A percentile compares a stretch with the other conserved stretches of the same genome.
Conservation (phyloP, 2,329 filamentous ascomycete species). For the Fusarium mangiferae region DNA sequence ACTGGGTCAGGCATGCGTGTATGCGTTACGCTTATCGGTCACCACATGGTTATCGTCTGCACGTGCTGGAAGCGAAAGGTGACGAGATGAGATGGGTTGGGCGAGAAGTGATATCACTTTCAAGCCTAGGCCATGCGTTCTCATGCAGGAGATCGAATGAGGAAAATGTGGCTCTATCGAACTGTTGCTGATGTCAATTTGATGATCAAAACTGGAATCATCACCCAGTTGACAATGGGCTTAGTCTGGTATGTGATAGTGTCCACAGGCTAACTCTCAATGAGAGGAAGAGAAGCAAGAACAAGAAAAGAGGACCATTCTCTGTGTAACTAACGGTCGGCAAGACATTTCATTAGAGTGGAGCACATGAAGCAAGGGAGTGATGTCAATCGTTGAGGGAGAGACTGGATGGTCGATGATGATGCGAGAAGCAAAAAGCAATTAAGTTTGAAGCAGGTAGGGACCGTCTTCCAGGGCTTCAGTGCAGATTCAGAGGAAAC, state of each 20-base stretch:
- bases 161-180: not conserved
- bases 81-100: not conserved
- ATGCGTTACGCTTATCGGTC: slow-evolving; percentile 8
- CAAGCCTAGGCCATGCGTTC: slow-evolving; percentile 14
- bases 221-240: not conserved
- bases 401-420: not conserved
- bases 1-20: not conserved
- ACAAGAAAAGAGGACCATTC: slow-evolving; percentile 15
- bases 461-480: not conserved
- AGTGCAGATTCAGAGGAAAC: not conserved
- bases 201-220: not conserved
- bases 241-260: slow-evolving; percentile 23
- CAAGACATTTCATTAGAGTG: slow-evolving; percentile 33
- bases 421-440: slow-evolving; percentile 30
- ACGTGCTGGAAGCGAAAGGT: slow-evolving; percentile 2
- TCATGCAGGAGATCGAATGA: slow-evolving; percentile 3
- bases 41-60: slow-evolving; percentile 26
- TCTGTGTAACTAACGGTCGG: not conserved
- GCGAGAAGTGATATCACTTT: slow-evolving; percentile 19
- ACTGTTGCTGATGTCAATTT: slow-evolving; percentile 1
- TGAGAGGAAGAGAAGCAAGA: not conserved
- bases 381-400: not conserved
- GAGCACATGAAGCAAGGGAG: slow-evolving; percentile 23
- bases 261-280: not conserved
- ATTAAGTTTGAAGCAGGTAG: not conserved